These are phyloP conservation scores for Furculomyces boomerangus DNA, from an alignment of 371 early-diverging fungal species.

Conservation along the genomic window DNA sequence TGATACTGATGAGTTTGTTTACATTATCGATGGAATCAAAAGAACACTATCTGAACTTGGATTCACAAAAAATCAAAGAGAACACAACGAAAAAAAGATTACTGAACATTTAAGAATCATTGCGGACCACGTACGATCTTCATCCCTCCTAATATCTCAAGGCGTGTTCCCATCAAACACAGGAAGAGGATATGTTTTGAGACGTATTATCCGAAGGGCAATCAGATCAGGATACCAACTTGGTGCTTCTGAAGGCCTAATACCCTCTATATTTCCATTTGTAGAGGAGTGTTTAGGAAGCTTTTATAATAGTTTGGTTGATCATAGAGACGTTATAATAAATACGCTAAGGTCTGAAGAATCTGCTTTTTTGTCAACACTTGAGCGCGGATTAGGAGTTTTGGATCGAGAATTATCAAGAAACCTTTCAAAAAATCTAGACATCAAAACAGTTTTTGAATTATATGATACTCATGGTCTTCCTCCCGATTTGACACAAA, in stretches of 20 bases:
- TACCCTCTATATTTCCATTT: constrained; percentile 40
- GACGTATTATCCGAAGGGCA: constrained; percentile 57
- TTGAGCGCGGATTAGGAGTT: constrained; percentile 39
- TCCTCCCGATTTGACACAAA: constrained; percentile 47
- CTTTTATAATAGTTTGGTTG: constrained; percentile 36
- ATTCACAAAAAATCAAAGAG: not conserved
- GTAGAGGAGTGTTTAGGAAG: constrained; percentile 31
- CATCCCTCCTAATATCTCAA: constrained; percentile 51
- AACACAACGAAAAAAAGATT: not conserved
- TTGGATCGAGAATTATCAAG: constrained; percentile 30
- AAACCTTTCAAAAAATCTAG: constrained; percentile 18
- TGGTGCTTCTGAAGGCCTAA: constrained; percentile 37
- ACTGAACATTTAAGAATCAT: constrained; percentile 42
- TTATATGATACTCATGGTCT: constrained; percentile 63
- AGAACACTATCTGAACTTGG: constrained; percentile 3
- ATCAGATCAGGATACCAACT: constrained; percentile 47
- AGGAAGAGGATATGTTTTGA: constrained; percentile 59
- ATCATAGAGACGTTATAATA: constrained; percentile 29
- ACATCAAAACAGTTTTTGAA: constrained; percentile 38
- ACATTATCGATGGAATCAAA: constrained; percentile 1
- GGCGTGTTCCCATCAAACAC: constrained; percentile 60
- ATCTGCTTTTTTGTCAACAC: constrained; percentile 34
- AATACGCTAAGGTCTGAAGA: constrained; percentile 48
- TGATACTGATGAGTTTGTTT: constrained; percentile 46
- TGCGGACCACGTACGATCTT: constrained; percentile 55